Base-by-base conservation (phyloP, 257 asterid species). In the Salvia splendens region DNA sequence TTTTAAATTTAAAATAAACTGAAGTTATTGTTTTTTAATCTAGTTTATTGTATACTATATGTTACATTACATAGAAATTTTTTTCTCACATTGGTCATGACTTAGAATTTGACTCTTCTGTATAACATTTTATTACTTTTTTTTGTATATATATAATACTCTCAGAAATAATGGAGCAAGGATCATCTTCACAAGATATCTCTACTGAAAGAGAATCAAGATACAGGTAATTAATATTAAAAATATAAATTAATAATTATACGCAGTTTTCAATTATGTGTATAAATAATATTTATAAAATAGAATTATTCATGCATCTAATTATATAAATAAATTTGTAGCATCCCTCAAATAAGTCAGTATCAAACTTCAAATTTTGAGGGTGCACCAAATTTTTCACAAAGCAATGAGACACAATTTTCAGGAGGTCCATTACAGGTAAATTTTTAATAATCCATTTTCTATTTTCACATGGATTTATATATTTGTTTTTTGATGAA, bases 391-490 rank as follows among this genome's bases (percentile, higher is more conserved):
- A 12, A 50, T 68, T 24, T 24, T 24, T 24, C 30, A 24, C 30
- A 24, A 61, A 40, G 16, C 52, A 9, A 65, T 60, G 3, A 24
- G 43, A 0, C 61, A 35, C 10, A 64, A 12, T 66, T 61, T 59
- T 32, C 78, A 41, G 53, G 59, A 73, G 38, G 32, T 67, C 69
- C 65, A 67, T 50, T 43, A 32, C 48, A 4, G 58, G 78, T 73
- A 8, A 24, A 24, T 24, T 24, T 24, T 24, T 24, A 24, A 24
- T 24, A 24, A 24, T 24, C 1, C 30, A 1, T 24, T 24, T 1
- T 57, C 33, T 33, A 7, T 33, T n/a, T 38, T 6, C 42, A 38
- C 8, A 38, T 38, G 42, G 9, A 5, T 38, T 38, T 6, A 5
- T 6, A 8, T 38, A 38, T 38, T 38, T 38, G 8, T 14, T 48